Base-by-base conservation (phyloP, 179 eudicot genomes). In the Drosera spatulata region DNA sequence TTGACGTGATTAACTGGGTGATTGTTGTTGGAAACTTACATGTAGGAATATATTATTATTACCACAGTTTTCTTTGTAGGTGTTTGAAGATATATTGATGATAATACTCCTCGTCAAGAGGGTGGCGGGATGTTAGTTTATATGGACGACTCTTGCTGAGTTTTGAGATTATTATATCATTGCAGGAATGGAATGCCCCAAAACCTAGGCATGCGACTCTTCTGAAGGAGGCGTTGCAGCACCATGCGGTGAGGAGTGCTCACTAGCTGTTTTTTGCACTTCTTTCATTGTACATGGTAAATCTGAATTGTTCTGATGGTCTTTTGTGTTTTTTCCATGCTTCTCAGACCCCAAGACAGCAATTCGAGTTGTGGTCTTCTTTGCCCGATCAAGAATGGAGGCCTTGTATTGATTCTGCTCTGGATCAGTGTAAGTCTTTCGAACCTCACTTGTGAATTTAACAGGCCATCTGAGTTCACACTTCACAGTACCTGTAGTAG, bases 151-250 rank as follows among this genome's bases (percentile, higher is more conserved):
- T 22, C 33, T 22, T 22, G 33, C 33, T 22, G 33, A 22, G 33
- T 22, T 22, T 22, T 22, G 33, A 22, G 33, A 22, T 22, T 11
- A 11, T 7, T 51, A n/a, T 49, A 51, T 15, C 5, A n/a, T 56
- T 45, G 54, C 83, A 93, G 99, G 99, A 89, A 69, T 84, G 80
- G 90, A 93, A 81, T 73, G 85, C 86, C 49, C 86, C 88, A 41
- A 77, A 77, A 58, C 94, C 95, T 9, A 77, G 81, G 64, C 97
- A 93, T 68, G 50, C 62, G 61, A 75, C 58, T 41, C 85, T 93
- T 10, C 72, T 89, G 15, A 83, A 75, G 48, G 84, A 83, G 73
- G 97, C 97, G 41, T 65, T 84, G 63, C 85, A 72, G 53, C 81
- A 72, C 52, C 68, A 78, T 64, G 66, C 81, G 73, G 99, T 93